phyloP scores from a whole-genome alignment of 2,329 filamentous ascomycete genomes.

The Fusarium duplospermum region DNA sequence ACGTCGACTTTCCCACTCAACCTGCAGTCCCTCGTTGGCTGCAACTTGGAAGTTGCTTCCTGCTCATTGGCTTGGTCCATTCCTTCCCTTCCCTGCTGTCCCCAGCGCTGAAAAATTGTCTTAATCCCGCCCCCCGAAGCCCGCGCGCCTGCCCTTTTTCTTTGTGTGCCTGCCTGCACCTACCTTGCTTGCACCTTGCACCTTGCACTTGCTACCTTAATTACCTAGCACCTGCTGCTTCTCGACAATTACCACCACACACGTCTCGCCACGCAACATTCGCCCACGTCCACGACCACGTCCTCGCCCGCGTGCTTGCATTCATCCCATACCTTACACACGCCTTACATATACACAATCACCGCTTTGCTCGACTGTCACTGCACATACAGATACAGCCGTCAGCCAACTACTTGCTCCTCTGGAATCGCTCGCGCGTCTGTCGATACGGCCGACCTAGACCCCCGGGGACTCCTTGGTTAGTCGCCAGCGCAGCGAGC shows the following conservation, averaged over 20 bases:
- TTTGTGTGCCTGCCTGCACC: slow-evolving; percentile 31
- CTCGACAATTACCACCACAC: slow-evolving; percentile 41
- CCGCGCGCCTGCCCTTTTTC: slow-evolving; percentile 34
- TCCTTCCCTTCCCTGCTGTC: slow-evolving; percentile 38
- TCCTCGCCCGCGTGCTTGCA: slow-evolving; percentile 41
- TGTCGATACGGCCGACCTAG: slow-evolving; percentile 30
- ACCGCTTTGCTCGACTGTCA: slow-evolving; percentile 35
- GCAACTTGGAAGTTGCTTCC: slow-evolving; percentile 18
- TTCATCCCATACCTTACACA: slow-evolving; percentile 27
- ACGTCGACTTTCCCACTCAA: slow-evolving; percentile 39
- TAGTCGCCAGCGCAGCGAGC: slow-evolving; percentile 38
- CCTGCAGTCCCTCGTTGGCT: slow-evolving; percentile 33
- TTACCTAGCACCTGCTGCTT: slow-evolving; percentile 40
- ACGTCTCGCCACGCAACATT: slow-evolving; percentile 44
- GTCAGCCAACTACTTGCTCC: slow-evolving; percentile 17
- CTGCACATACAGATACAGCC: slow-evolving; percentile 20
- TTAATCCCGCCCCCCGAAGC: slow-evolving; percentile 41
- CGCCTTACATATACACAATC: slow-evolving; percentile 38
- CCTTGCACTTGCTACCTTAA: slow-evolving; percentile 37
- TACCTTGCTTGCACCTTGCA: slow-evolving; percentile 24
- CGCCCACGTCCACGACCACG: slow-evolving; percentile 33
- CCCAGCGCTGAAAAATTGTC: slow-evolving; percentile 42
- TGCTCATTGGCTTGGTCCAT: slow-evolving; percentile 31
- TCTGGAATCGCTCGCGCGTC: slow-evolving; percentile 13
- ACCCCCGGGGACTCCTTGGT: slow-evolving; percentile 15